Evolutionary conservation across 139 green algal species (phyloP), one percentile per base, ranked within the genome.

Genomic region (Haematococcus sp.): DNA sequence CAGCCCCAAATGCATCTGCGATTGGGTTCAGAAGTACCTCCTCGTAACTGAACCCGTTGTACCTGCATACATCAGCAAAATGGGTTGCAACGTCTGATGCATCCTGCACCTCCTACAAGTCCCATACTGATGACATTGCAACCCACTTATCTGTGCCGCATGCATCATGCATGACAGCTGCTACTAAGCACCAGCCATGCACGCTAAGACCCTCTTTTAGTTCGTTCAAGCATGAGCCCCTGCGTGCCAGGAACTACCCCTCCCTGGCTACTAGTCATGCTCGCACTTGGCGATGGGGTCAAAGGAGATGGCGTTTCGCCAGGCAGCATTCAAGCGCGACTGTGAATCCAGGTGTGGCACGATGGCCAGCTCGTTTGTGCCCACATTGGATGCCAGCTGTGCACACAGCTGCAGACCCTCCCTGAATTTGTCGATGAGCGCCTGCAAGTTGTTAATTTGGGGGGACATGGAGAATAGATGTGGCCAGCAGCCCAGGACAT

Each of bases 1-100:
- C 66, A 13, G 46, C 27, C 7, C 46, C 28, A 15, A 72, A 25
- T 1, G 73, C 71, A 56, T 83, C 78, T 1, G 65, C 80, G 15
- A 88, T 55, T 25, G 83, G 80, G 40, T 84, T 71, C 30, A 88
- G 72, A 19, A 86, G 51, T 33, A 77, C 73, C 68, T 86, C 65
- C 40, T 73, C 70, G 60, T 91, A 91, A 3, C 52, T 79, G 28
- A 67, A 82, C 3, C 68, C 60, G 27, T 68, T 70, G 33, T 84
- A 80, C 40, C 76, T 78, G 70, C 54, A 65, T n/a, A 27, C 17
- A n/a, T n/a, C 9, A 23, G 13, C 9, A 4, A 15, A 4, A 22
- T 68, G 60, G 7, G 28, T 22, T 23, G 28, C n/a, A n/a, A n/a
- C n/a, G n/a, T n/a, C n/a, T n/a, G n/a, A n/a, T n/a, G n/a, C n/a